These are phyloP conservation scores for Coemansia sp. DNA, from an alignment of 192 early-diverging fungal species.

Conservation along the genomic window DNA sequence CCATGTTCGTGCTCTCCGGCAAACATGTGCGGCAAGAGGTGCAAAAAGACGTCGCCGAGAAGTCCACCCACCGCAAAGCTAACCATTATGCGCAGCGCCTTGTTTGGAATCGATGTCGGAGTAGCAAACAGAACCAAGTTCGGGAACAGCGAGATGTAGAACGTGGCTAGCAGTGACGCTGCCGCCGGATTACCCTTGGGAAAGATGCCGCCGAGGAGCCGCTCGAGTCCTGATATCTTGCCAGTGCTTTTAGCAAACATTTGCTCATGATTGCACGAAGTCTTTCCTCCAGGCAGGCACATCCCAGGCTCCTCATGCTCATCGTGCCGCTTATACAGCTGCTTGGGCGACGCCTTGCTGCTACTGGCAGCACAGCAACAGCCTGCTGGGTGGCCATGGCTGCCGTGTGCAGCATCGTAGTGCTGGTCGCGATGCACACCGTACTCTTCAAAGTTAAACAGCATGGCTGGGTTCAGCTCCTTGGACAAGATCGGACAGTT, in stretches of 20 bases:
- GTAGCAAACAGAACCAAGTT: conserved; percentile 81
- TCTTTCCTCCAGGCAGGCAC: conserved; percentile 34
- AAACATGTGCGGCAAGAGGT: conserved; percentile 81
- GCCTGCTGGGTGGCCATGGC: conserved; percentile 36
- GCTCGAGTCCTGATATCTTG: conserved; percentile 39
- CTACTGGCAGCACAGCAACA: conserved; percentile 25
- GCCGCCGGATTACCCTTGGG: conserved; percentile 55
- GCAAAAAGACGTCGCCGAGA: conserved; percentile 84
- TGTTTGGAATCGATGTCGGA: conserved; percentile 66
- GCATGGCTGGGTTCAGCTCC: conserved; percentile 58
- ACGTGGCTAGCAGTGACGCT: conserved; percentile 68
- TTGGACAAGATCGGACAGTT: conserved; percentile 58
- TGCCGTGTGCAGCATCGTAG: conserved; percentile 45
- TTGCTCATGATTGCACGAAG: conserved; percentile 25
- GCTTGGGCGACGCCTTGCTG: conserved; percentile 20
- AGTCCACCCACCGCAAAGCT: conserved; percentile 88
- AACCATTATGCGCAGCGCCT: conserved; percentile 68
- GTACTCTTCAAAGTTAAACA: conserved; percentile 58
- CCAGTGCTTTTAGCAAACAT: conserved; percentile 5
- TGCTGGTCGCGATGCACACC: conserved; percentile 38
- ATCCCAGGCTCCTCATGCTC: conserved; percentile 24
- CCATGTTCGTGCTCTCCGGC: conserved; percentile 55
- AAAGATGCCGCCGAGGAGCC: conserved; percentile 52
- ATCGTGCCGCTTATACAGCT: conserved; percentile 38
- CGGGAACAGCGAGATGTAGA: conserved; percentile 83